Conservation (phyloP, 768 basidiomycete genomes). For the Suillus lakei region DNA sequence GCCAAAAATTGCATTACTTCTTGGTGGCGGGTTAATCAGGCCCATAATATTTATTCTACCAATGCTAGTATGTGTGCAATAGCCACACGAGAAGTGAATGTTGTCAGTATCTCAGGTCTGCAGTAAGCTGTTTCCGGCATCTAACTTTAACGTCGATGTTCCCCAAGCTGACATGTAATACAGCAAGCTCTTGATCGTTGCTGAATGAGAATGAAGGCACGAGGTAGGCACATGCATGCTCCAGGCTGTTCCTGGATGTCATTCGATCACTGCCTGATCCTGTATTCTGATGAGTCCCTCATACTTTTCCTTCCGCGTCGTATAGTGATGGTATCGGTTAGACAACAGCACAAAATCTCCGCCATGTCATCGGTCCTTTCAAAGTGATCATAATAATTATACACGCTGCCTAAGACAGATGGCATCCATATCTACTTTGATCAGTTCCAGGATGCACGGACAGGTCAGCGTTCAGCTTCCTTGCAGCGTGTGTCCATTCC, state of each 20-base stretch:
- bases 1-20: background rate
- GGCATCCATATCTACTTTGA: background rate
- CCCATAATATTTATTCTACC: background rate
- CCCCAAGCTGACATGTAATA: background rate
- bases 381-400: background rate
- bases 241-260: too few relatives aligned
- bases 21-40: background rate
- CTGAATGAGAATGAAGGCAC: background rate
- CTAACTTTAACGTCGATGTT: background rate
- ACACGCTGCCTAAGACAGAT: background rate
- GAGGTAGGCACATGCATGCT: background rate
- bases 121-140: background rate
- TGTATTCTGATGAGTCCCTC: background rate
- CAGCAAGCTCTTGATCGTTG: background rate
- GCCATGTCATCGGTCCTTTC: background rate
- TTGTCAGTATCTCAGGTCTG: background rate
- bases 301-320: background rate
- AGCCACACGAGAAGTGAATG: background rate
- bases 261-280: background rate
- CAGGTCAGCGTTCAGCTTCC: background rate
- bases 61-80: background rate
- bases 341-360: background rate
- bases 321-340: background rate
- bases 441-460: background rate
- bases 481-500: background rate